phyloP scores from a whole-genome alignment of 1,139 yeast genomes.

The Wickerhamomyces sp. region DNA sequence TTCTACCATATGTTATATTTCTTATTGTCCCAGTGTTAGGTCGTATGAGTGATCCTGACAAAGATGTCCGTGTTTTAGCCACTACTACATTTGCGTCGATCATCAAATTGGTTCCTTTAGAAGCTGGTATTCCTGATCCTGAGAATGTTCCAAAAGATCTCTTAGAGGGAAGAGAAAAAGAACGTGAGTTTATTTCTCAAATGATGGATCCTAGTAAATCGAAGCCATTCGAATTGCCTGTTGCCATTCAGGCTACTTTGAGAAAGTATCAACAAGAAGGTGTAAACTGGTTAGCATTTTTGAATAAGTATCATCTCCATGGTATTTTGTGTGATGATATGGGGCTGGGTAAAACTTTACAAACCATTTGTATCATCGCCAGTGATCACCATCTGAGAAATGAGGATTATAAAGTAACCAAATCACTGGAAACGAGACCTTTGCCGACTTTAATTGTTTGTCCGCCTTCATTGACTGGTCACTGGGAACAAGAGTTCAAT shows the following conservation, averaged over 20 bases:
- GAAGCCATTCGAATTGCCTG: slow-evolving; percentile 83
- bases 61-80: slow-evolving; percentile 83
- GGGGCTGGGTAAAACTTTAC: slow-evolving; percentile 98
- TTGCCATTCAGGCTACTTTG: slow-evolving; percentile 86
- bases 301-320: slow-evolving; percentile 91
- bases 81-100: slow-evolving; percentile 97
- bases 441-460: slow-evolving; percentile 86
- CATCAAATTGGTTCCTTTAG: slow-evolving; percentile 91
- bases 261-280: slow-evolving; percentile 98
- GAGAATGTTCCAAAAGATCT: slow-evolving; percentile 84
- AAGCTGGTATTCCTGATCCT: slow-evolving; percentile 97
- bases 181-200: slow-evolving; percentile 90
- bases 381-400: slow-evolving; percentile 90
- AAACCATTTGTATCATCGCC: slow-evolving; percentile 93
- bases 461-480: slow-evolving; percentile 97
- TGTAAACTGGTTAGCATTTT: slow-evolving; percentile 94
- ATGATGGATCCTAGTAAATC: slow-evolving; percentile 98
- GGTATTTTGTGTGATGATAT: slow-evolving; percentile 98
- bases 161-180: slow-evolving; percentile 85
- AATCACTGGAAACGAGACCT: slow-evolving; percentile 63
- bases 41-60: slow-evolving; percentile 94
- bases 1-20: slow-evolving; percentile 92
- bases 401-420: slow-evolving; percentile 57
- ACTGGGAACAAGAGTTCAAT: slow-evolving; percentile 94
- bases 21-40: slow-evolving; percentile 95